These are phyloP conservation scores for Leonotis leonurus DNA, from an alignment of 257 asterid genomes.

Conservation along the genomic window DNA sequence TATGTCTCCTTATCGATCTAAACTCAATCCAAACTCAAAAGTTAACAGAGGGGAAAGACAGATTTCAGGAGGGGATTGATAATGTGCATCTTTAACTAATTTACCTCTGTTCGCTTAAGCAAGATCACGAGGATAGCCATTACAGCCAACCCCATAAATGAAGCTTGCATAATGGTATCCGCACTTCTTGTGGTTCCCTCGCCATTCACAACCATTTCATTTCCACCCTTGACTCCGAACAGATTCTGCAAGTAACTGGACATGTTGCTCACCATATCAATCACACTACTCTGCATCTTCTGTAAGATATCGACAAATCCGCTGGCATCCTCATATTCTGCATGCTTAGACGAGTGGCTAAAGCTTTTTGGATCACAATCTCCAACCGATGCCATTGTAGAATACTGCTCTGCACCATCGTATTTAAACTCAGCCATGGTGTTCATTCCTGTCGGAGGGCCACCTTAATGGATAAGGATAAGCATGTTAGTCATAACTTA, in stretches of 20 bases:
- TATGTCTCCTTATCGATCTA: too few relatives aligned
- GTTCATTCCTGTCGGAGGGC: too few relatives aligned
- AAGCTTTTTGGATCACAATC: slow-evolving; percentile 18
- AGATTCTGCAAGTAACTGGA: slow-evolving; percentile 48
- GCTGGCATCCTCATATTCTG: not conserved
- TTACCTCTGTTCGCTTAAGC: slow-evolving; percentile 26
- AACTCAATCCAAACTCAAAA: not conserved
- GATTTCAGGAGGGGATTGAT: not conserved
- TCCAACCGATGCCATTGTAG: not conserved
- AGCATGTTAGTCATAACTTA: not conserved
- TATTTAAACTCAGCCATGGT: too few relatives aligned
- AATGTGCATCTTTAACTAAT: slow-evolving; percentile 25
- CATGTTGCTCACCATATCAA: slow-evolving; percentile 54
- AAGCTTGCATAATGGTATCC: slow-evolving; percentile 36
- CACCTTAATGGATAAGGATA: not conserved
- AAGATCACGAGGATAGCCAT: slow-evolving; percentile 43
- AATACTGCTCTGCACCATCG: slow-evolving; percentile 6
- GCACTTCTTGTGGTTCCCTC: slow-evolving; percentile 33
- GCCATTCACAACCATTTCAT: not conserved
- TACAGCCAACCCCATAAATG: slow-evolving; percentile 61
- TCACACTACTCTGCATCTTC: slow-evolving; percentile 39
- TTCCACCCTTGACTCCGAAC: slow-evolving; percentile 37
- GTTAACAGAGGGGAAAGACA: not conserved
- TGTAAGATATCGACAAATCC: slow-evolving; percentile 23
- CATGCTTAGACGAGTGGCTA: not conserved